Percentiles rank a stretch among this genome's conserved stretches.
These are phyloP conservation scores for Penicillium manginii DNA, from an alignment of 495 filamentous ascomycete genomes.

Conservation along the genomic window DNA sequence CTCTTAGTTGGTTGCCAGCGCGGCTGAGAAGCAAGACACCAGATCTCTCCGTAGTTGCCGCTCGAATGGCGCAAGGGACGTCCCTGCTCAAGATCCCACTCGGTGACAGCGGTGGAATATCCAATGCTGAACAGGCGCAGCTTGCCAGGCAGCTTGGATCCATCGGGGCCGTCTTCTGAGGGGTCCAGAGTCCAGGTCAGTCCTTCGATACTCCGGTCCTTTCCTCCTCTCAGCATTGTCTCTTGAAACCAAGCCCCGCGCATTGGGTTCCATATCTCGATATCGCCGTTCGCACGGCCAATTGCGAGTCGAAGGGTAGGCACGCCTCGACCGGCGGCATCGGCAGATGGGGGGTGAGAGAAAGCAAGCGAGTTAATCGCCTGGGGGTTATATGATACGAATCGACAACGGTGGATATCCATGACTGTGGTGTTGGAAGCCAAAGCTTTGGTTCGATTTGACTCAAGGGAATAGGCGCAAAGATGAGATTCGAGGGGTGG, in stretches of 20 bases:
- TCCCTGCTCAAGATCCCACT: slow-evolving; percentile 87
- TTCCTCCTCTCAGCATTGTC: slow-evolving; percentile 78
- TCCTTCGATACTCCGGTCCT: slow-evolving; percentile 85
- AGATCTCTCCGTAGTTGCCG: slow-evolving; percentile 94
- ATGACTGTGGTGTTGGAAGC: slow-evolving; percentile 51
- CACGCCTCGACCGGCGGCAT: slow-evolving; percentile 52
- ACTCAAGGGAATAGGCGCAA: slow-evolving; percentile 14
- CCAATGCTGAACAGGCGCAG: slow-evolving; percentile 95
- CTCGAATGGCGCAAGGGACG: slow-evolving; percentile 77
- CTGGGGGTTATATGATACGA: slow-evolving; percentile 90
- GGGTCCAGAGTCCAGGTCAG: slow-evolving; percentile 92
- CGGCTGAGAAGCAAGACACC: slow-evolving; percentile 94
- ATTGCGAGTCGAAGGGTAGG: slow-evolving; percentile 77
- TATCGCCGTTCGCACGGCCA: slow-evolving; percentile 91
- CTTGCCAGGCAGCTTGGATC: slow-evolving; percentile 65
- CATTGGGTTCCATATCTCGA: slow-evolving; percentile 97
- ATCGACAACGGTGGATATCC: slow-evolving; percentile 97
- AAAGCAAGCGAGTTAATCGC: slow-evolving; percentile 95
- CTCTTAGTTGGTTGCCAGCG: slow-evolving; percentile 46
- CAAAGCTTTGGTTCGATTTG: slow-evolving; percentile 18
- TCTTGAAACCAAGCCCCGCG: slow-evolving; percentile 89
- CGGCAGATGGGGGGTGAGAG: slow-evolving; percentile 72
- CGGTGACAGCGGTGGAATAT: slow-evolving; percentile 86
- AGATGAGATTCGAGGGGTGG: slow-evolving; percentile 10
- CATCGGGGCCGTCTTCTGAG: slow-evolving; percentile 64